These are phyloP conservation scores for Lactarius indigo DNA, from an alignment of 768 basidiomycete genomes.

Conservation along the genomic window DNA sequence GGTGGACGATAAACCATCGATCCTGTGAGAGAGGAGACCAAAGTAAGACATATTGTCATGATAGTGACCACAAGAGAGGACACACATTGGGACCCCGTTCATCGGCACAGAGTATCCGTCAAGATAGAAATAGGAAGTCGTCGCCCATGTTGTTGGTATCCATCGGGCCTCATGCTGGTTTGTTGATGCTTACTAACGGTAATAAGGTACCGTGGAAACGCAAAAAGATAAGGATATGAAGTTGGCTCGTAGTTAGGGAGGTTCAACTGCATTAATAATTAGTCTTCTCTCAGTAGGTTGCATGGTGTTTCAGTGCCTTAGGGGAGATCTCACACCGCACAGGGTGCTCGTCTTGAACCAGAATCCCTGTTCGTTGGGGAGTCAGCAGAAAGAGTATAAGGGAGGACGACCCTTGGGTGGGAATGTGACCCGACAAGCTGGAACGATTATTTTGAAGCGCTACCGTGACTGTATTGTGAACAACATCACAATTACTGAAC, in stretches of 20 bases:
- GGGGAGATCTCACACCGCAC: not conserved
- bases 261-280: not conserved
- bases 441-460: not conserved
- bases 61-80: conserved; percentile 28
- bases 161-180: not conserved
- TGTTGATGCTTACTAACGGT: not conserved
- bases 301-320: not conserved
- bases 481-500: not conserved
- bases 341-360: not conserved
- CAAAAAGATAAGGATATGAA: not conserved
- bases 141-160: not conserved
- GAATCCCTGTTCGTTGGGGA: not conserved
- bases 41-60: conserved; percentile 33
- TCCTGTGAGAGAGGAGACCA: conserved; percentile 29
- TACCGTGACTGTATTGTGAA: too few relatives aligned
- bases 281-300: not conserved
- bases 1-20: conserved; percentile 27
- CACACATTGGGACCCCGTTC: not conserved
- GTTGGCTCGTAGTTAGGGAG: not conserved
- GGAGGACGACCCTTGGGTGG: not conserved
- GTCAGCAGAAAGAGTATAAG: not conserved
- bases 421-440: not conserved
- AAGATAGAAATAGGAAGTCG: not conserved
- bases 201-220: not conserved
- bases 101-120: not conserved